These are phyloP conservation scores for Zygoascus tannicola DNA, from an alignment of 805 yeast species.

Conservation along the genomic window DNA sequence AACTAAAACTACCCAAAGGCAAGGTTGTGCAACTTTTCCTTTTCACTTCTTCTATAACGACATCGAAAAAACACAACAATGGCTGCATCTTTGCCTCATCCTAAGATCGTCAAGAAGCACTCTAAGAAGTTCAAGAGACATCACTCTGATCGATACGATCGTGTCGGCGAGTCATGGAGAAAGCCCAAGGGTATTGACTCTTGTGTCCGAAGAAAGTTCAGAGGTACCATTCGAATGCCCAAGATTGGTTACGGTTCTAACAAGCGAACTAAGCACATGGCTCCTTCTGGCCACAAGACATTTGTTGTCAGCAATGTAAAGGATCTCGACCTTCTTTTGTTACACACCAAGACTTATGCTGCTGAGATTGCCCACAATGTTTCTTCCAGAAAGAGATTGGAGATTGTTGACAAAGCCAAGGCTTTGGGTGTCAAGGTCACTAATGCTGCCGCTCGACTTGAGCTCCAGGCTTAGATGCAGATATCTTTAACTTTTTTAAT, in stretches of 20 bases:
- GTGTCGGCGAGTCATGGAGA: constrained; percentile 99
- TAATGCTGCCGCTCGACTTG: constrained; percentile 97
- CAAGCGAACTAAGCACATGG: constrained; percentile 94
- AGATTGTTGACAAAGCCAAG: constrained; percentile 92
- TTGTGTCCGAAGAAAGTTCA: constrained; percentile 96
- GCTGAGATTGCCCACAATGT: constrained; percentile 99
- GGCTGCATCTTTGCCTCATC: constrained; percentile 98
- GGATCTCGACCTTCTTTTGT: constrained; percentile 89
- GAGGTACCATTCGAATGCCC: constrained; percentile 99
- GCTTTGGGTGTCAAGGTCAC: constrained; percentile 97
- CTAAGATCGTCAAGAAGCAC: constrained; percentile 99
- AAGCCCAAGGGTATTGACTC: constrained; percentile 99
- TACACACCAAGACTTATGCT: constrained; percentile 98
- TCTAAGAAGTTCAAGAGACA: constrained; percentile 96
- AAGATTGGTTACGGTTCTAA: constrained; percentile 99
- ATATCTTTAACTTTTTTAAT: neutral
- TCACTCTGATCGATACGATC: constrained; percentile 98
- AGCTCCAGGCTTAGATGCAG: constrained; percentile 89
- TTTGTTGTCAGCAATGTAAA: constrained; percentile 85
- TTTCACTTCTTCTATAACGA: neutral
- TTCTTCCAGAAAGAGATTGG: constrained; percentile 97
- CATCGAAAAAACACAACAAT: constrained; percentile 34
- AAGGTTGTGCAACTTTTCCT: neutral
- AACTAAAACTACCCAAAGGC: too few relatives aligned
- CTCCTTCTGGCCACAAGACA: constrained; percentile 97